These are phyloP conservation scores for Termitomyces sp. DNA, from an alignment of 768 basidiomycete species.

Conservation along the genomic window DNA sequence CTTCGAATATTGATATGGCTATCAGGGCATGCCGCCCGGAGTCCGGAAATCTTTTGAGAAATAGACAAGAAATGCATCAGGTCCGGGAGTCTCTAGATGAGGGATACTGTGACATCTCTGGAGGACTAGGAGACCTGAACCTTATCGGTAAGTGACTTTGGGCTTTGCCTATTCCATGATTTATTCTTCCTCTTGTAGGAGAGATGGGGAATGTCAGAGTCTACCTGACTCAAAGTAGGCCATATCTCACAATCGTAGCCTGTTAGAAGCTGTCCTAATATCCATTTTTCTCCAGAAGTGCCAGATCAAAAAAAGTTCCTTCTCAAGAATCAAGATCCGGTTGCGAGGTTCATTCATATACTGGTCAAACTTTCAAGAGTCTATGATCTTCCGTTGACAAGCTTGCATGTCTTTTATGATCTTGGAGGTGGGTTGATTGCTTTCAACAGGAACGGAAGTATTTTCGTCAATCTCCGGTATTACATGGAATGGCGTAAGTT, in stretches of 20 bases:
- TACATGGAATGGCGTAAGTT: slow-evolving; percentile 85
- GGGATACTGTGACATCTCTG: slow-evolving; percentile 78
- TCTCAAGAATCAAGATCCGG: slow-evolving; percentile 41
- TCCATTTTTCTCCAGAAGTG: slow-evolving; percentile 41
- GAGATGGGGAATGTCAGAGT: slow-evolving; percentile 58
- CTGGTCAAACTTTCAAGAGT: slow-evolving; percentile 60
- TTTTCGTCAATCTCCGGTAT: slow-evolving; percentile 86
- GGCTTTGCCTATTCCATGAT: not conserved
- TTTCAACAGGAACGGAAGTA: slow-evolving; percentile 84
- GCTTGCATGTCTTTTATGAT: slow-evolving; percentile 87
- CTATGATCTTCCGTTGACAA: slow-evolving; percentile 67
- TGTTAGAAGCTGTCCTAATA: not conserved
- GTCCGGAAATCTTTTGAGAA: slow-evolving; percentile 52
- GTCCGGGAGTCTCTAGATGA: slow-evolving; percentile 75
- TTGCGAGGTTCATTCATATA: slow-evolving; percentile 71
- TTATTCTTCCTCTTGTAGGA: slow-evolving; percentile 28
- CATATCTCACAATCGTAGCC: not conserved
- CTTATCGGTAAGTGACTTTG: slow-evolving; percentile 43
- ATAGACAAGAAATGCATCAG: slow-evolving; percentile 60
- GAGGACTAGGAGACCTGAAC: slow-evolving; percentile 52
- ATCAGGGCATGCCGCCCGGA: slow-evolving; percentile 70
- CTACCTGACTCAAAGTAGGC: slow-evolving; percentile 56
- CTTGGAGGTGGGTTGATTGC: slow-evolving; percentile 76
- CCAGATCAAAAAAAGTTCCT: slow-evolving; percentile 45
- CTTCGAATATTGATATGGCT: slow-evolving; percentile 65